Evolutionary conservation across 1,284 basidiomycete species (phyloP).

Genomic region (Stygiomarasmius scandens): DNA sequence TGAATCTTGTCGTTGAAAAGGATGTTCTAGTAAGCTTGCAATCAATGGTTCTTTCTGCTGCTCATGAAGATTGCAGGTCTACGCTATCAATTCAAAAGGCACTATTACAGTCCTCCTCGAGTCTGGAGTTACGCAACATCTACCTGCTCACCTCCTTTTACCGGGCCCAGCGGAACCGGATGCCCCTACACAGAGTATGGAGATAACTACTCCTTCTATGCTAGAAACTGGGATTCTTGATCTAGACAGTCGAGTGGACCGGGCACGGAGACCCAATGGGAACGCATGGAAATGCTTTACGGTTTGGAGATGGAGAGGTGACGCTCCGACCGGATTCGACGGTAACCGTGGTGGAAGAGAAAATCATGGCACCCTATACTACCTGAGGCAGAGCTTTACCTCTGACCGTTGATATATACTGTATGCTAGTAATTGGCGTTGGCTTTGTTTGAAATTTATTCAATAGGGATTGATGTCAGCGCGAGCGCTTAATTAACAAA

Average conservation of each 20-base stretch:
- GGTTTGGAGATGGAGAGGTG: constrained; percentile 48
- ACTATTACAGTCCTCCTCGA: constrained; percentile 45
- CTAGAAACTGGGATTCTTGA: constrained; percentile 56
- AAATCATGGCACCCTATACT: constrained; percentile 54
- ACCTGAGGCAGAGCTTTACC: constrained; percentile 37
- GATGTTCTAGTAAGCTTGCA: constrained; percentile 48
- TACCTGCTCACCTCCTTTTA: constrained; percentile 41
- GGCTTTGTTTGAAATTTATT: not conserved
- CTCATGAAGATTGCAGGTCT: constrained; percentile 37
- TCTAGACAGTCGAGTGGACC: constrained; percentile 48
- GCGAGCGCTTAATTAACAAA: not conserved
- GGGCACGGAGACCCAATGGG: constrained; percentile 39
- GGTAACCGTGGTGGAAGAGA: constrained; percentile 50
- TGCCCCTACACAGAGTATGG: constrained; percentile 38
- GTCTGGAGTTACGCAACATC: constrained; percentile 35
- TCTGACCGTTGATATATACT: not conserved
- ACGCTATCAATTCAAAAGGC: constrained; percentile 43
- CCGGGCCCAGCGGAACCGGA: constrained; percentile 29
- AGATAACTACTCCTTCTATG: constrained; percentile 44
- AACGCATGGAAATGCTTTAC: constrained; percentile 59
- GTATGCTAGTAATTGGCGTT: no score
- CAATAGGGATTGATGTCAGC: not conserved
- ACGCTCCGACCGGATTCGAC: constrained; percentile 25
- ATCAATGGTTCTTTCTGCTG: not conserved
- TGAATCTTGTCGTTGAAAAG: constrained; percentile 48